A percentile compares a stretch with the other conserved stretches of the same genome.
These are phyloP conservation scores for Ajuga reptans DNA, from an alignment of 305 asterid genomes.

Conservation along the genomic window DNA sequence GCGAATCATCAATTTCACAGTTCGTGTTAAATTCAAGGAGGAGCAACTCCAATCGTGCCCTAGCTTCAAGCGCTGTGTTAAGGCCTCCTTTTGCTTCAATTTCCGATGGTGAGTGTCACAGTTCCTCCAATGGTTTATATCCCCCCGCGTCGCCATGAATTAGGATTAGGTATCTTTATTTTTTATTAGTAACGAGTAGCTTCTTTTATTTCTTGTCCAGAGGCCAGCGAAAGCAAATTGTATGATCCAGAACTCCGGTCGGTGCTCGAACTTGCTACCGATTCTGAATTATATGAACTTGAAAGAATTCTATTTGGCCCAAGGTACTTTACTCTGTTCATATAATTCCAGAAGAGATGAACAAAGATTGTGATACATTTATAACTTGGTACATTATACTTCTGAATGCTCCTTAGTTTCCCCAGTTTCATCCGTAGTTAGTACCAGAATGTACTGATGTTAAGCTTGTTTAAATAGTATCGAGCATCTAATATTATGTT, in stretches of 20 bases:
- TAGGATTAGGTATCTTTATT: background rate
- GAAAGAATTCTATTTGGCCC: slow-evolving; percentile 78
- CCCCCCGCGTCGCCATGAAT: background rate
- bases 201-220: slow-evolving; percentile 23
- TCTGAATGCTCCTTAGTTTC: background rate
- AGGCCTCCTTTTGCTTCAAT: slow-evolving; percentile 42
- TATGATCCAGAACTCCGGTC: slow-evolving; percentile 69
- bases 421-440: background rate
- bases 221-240: slow-evolving; percentile 25
- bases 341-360: background rate
- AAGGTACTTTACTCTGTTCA: slow-evolving; percentile 41
- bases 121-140: background rate
- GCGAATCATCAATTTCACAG: slow-evolving; percentile 20
- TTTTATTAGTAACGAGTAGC: background rate
- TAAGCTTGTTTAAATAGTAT: no score
- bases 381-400: background rate
- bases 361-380: background rate
- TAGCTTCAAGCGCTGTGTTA: slow-evolving; percentile 29
- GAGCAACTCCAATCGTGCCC: slow-evolving; percentile 8
- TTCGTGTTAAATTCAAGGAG: slow-evolving; percentile 9
- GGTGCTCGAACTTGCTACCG: slow-evolving; percentile 83
- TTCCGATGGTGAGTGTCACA: slow-evolving; percentile 47
- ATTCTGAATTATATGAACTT: slow-evolving; percentile 75
- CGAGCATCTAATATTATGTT: no score
- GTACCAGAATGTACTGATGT: background rate